phyloP scores from a whole-genome alignment of 768 basidiomycete species.

The Phanerodontia chrysosporium region DNA sequence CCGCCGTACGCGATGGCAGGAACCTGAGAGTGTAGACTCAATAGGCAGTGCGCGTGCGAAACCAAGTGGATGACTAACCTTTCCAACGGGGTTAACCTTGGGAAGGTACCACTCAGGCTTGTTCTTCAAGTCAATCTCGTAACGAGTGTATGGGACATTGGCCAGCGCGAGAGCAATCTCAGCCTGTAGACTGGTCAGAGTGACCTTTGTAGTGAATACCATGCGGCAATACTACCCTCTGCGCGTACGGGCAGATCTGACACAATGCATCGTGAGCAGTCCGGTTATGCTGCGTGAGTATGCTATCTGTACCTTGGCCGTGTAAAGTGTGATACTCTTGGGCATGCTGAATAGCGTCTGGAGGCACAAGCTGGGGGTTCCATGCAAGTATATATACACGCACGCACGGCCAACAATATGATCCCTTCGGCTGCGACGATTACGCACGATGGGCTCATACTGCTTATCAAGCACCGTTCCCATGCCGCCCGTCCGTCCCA shows the following conservation, averaged over 20 bases:
- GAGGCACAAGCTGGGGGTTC: neutral
- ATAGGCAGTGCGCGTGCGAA: conserved; percentile 49
- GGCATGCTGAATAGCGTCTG: conserved; percentile 5
- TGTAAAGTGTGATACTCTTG: conserved; percentile 40
- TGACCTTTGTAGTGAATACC: neutral
- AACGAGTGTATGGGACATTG: conserved; percentile 42
- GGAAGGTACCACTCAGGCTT: conserved; percentile 70
- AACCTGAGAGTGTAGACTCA: conserved; percentile 50
- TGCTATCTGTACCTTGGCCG: conserved; percentile 47
- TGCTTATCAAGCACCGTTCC: neutral
- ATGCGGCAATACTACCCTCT: conserved; percentile 36
- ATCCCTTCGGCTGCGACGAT: neutral
- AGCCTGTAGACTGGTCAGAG: conserved; percentile 30
- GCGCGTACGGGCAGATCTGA: conserved; percentile 57
- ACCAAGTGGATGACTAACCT: conserved; percentile 34
- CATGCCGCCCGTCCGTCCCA: neutral
- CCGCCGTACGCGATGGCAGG: conserved; percentile 3
- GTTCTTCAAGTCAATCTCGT: conserved; percentile 56
- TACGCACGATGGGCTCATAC: conserved; percentile 12
- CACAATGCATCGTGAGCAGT: neutral
- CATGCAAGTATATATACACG: neutral
- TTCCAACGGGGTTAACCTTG: conserved; percentile 62
- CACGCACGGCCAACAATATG: neutral
- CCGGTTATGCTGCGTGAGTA: neutral
- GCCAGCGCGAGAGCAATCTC: conserved; percentile 62